These are phyloP conservation scores for Fraxinus dipetala DNA, from an alignment of 305 asterid species.

Conservation along the genomic window DNA sequence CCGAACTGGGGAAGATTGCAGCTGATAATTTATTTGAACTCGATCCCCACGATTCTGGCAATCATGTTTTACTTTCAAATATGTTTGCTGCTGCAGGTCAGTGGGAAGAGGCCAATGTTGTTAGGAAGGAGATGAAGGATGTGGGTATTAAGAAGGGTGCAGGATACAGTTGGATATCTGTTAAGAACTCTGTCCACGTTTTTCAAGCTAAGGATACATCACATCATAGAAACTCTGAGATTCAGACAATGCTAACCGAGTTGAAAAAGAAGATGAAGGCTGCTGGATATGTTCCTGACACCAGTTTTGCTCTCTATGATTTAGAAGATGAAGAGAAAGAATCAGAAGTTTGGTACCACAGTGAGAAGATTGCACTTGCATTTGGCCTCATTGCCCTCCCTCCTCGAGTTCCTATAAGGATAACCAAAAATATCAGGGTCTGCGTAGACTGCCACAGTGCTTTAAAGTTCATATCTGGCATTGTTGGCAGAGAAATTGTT, in stretches of 20 bases:
- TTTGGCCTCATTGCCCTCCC: slow-evolving; percentile 80
- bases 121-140: slow-evolving; percentile 73
- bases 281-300: slow-evolving; percentile 74
- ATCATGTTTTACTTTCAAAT: slow-evolving; percentile 73
- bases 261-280: slow-evolving; percentile 61
- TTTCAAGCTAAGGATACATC: slow-evolving; percentile 84
- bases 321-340: slow-evolving; percentile 90
- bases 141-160: slow-evolving; percentile 82
- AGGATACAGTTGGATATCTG: slow-evolving; percentile 78
- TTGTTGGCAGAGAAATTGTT: slow-evolving; percentile 63
- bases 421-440: slow-evolving; percentile 76
- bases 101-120: slow-evolving; percentile 79
- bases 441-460: slow-evolving; percentile 94
- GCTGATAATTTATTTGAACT: slow-evolving; percentile 71
- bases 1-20: slow-evolving; percentile 66
- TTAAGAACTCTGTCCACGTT: slow-evolving; percentile 56
- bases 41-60: slow-evolving; percentile 84
- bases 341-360: slow-evolving; percentile 79
- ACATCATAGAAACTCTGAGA: slow-evolving; percentile 59
- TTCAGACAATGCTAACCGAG: slow-evolving; percentile 56
- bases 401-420: slow-evolving; percentile 67
- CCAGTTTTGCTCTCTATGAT: slow-evolving; percentile 64
- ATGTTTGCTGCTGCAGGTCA: slow-evolving; percentile 74
- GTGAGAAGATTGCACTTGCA: slow-evolving; percentile 90
- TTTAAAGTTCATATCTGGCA: slow-evolving; percentile 70